Conservation (phyloP, 257 asterid genomes). For the Eustoma russellianum region DNA sequence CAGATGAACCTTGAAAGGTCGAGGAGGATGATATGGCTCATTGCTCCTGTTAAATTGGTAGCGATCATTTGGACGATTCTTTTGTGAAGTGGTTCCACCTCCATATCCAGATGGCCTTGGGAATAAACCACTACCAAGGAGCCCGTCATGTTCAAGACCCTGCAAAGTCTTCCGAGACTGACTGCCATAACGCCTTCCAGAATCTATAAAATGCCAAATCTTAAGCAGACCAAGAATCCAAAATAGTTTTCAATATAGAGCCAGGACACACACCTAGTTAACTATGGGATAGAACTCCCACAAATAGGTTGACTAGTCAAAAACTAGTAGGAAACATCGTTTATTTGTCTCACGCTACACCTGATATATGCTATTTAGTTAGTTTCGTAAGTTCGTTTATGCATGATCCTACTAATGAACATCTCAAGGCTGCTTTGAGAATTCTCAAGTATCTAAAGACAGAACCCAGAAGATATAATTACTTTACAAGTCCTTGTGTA, state of each 20-base stretch:
- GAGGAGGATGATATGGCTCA: slow-evolving; percentile 97
- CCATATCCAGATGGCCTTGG: slow-evolving; percentile 70
- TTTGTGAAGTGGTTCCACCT: slow-evolving; percentile 50
- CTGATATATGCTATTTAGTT: too few relatives aligned
- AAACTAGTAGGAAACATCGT: too few relatives aligned
- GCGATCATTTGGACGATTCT: slow-evolving; percentile 45
- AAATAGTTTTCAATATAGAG: not conserved
- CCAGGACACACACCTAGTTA: too few relatives aligned
- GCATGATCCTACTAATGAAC: too few relatives aligned
- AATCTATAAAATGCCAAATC: slow-evolving; percentile 32
- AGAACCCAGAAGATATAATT: too few relatives aligned
- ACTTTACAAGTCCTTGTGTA: too few relatives aligned
- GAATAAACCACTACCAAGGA: slow-evolving; percentile 96
- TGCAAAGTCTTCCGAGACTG: slow-evolving; percentile 76
- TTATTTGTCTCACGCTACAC: too few relatives aligned
- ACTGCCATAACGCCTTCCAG: slow-evolving; percentile 54
- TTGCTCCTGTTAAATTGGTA: slow-evolving; percentile 58
- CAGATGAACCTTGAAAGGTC: slow-evolving; percentile 74
- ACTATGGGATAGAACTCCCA: too few relatives aligned
- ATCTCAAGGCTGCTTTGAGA: too few relatives aligned
- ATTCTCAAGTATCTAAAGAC: too few relatives aligned
- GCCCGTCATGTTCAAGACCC: slow-evolving; percentile 87
- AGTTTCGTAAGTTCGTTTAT: too few relatives aligned
- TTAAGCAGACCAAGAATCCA: slow-evolving; percentile 4
- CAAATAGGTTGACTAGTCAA: too few relatives aligned